Evolutionary conservation across 257 asterid species (phyloP).

Genomic region (Rhazya stricta): DNA sequence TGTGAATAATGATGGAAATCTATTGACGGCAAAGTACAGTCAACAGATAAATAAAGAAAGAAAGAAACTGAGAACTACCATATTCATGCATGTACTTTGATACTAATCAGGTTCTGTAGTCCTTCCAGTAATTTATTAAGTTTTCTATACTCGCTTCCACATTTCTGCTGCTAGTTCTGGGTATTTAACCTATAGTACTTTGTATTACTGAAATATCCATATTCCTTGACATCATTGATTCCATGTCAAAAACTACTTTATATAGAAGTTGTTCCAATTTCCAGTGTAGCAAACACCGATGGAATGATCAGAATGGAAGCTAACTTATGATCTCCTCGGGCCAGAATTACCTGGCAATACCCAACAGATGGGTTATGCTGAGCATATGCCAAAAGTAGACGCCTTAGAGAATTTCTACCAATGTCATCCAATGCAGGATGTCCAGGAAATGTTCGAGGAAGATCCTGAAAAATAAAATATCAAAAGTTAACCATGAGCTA

Average conservation of each 20-base stretch:
- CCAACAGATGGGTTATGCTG: constrained; percentile 91
- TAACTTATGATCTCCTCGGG: constrained; percentile 18
- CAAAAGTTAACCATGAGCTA: constrained; percentile 25
- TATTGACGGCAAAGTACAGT: background rate
- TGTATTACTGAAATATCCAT: background rate
- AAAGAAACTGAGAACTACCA: constrained; percentile 1
- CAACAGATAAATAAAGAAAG: background rate
- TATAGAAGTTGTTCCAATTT: background rate
- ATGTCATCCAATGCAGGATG: constrained; percentile 87
- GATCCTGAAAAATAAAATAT: constrained; percentile 56
- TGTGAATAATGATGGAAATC: background rate
- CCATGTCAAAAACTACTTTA: background rate
- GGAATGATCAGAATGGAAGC: background rate
- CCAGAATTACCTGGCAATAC: constrained; percentile 71
- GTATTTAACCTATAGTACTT: background rate
- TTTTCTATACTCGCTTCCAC: background rate
- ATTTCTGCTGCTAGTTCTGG: background rate
- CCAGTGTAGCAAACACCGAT: background rate
- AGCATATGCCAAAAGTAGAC: constrained; percentile 83
- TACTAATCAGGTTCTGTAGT: background rate
- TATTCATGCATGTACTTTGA: background rate
- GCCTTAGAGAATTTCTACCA: constrained; percentile 80
- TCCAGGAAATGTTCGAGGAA: constrained; percentile 91
- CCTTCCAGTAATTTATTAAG: background rate
- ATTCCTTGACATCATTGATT: background rate